phyloP scores from a whole-genome alignment of 2,329 filamentous ascomycete species.

The Chaetothyriales sp. region DNA sequence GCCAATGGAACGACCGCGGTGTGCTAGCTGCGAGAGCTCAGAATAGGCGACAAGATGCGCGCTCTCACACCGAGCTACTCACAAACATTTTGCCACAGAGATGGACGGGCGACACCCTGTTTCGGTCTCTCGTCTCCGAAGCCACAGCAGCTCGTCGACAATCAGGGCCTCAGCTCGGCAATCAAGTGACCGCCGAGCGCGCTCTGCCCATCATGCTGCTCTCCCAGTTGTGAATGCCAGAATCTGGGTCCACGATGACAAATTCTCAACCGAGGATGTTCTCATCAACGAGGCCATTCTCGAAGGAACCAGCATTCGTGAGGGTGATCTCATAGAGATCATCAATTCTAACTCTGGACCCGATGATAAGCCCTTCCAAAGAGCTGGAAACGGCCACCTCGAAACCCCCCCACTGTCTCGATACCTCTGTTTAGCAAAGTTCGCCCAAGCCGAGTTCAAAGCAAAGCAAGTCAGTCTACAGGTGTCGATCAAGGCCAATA shows the following conservation, averaged over 20 bases:
- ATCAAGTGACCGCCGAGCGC: not conserved
- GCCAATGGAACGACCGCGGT: not conserved
- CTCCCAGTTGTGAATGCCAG: conserved; percentile 7
- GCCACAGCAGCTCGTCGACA: not conserved
- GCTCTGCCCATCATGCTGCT: not conserved
- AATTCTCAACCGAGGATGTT: conserved; percentile 62
- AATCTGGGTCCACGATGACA: conserved; percentile 52
- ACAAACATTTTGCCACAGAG: not conserved
- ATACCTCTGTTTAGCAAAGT: conserved; percentile 59
- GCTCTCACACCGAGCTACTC: not conserved
- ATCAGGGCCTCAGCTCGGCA: not conserved
- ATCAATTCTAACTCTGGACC: conserved; percentile 11
- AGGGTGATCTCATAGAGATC: conserved; percentile 56
- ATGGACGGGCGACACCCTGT: not conserved
- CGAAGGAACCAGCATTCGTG: conserved; percentile 52
- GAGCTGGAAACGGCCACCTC: conserved; percentile 18
- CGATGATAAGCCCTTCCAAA: not conserved
- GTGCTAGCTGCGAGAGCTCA: not conserved
- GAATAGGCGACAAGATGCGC: not conserved
- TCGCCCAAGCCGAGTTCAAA: conserved; percentile 54
- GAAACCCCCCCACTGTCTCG: conserved; percentile 26
- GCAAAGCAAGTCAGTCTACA: conserved; percentile 49
- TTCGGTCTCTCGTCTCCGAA: not conserved
- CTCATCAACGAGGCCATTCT: conserved; percentile 35
- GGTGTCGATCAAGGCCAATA: conserved; percentile 58